phyloP scores from a whole-genome alignment of 2,329 filamentous ascomycete species.

The Dryadomyces sulphureus region DNA sequence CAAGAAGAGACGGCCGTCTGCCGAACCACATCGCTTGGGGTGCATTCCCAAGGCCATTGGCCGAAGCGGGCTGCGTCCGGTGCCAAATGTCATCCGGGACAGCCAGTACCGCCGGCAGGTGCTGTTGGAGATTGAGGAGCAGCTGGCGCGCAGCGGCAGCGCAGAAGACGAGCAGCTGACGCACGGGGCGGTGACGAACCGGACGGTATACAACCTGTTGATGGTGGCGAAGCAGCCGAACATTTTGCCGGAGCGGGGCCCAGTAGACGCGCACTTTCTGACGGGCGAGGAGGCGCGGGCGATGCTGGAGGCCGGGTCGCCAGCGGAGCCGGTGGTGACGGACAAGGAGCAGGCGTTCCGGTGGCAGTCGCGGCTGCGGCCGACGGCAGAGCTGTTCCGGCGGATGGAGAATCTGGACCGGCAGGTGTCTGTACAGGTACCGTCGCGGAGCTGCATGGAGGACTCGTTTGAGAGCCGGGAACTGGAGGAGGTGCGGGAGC shows the following conservation, averaged over 20 bases:
- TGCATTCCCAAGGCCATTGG: not conserved
- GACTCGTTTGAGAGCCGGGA: slow-evolving; percentile 14
- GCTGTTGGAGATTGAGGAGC: slow-evolving; percentile 7
- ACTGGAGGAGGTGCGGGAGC: slow-evolving; percentile 11
- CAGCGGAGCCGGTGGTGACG: slow-evolving; percentile 13
- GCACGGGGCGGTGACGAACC: slow-evolving; percentile 10
- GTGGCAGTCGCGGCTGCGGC: slow-evolving; percentile 12
- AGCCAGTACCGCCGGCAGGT: slow-evolving; percentile 6
- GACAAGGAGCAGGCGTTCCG: slow-evolving; percentile 14
- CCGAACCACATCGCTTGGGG: not conserved
- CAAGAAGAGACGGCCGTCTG: not conserved
- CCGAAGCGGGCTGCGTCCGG: slow-evolving; percentile 3
- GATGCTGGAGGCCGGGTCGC: slow-evolving; percentile 9
- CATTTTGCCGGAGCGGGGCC: not conserved
- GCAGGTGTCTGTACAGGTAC: slow-evolving; percentile 15
- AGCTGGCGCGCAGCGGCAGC: not conserved
- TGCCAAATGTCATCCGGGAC: slow-evolving; percentile 6
- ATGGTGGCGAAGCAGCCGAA: slow-evolving; percentile 7
- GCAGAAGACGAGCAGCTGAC: slow-evolving; percentile 1
- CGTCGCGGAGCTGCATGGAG: slow-evolving; percentile 12
- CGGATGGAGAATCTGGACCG: slow-evolving; percentile 16
- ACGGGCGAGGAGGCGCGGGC: slow-evolving; percentile 9
- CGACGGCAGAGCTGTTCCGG: slow-evolving; percentile 14
- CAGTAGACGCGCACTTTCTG: slow-evolving; percentile 9
- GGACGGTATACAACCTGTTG: slow-evolving; percentile 8